Conservation (phyloP, 371 early-diverging fungal genomes). For the Mucor indicus region DNA sequence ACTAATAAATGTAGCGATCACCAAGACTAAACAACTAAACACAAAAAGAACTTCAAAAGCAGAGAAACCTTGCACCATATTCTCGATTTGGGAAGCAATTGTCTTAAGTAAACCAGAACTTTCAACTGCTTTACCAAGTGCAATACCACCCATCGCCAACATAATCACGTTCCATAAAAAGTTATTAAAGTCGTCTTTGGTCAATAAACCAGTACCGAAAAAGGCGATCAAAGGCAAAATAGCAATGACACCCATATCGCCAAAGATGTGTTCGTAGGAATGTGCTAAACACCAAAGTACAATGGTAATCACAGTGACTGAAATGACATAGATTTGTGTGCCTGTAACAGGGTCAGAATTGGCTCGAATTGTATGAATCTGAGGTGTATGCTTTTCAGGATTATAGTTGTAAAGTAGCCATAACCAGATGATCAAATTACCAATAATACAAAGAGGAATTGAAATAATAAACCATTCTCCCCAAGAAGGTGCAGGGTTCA, state of each 20-base stretch:
- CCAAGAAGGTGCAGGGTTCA: conserved; percentile 75
- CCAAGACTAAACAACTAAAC: conserved; percentile 66
- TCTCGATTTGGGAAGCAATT: conserved; percentile 70
- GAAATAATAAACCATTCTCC: conserved; percentile 62
- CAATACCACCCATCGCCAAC: conserved; percentile 88
- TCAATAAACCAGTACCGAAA: conserved; percentile 75
- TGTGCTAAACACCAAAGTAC: conserved; percentile 74
- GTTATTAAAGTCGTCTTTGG: conserved; percentile 83
- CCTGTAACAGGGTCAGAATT: conserved; percentile 54
- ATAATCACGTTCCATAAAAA: conserved; percentile 78
- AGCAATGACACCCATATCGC: conserved; percentile 84
- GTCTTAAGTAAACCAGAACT: conserved; percentile 71
- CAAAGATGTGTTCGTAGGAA: conserved; percentile 57
- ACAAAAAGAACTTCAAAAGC: conserved; percentile 68
- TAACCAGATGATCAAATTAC: conserved; percentile 70
- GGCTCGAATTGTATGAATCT: conserved; percentile 54
- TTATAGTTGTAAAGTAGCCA: conserved; percentile 59
- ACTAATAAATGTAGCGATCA: conserved; percentile 90
- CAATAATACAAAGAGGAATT: conserved; percentile 58
- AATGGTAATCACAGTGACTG: conserved; percentile 69
- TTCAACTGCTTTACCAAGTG: conserved; percentile 80
- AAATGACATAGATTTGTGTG: conserved; percentile 62
- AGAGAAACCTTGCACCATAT: conserved; percentile 59
- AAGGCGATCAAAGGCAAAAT: conserved; percentile 78
- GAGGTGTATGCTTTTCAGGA: conserved; percentile 59